Evolutionary conservation across 2,329 filamentous ascomycete species (phyloP).

Genomic region (Pseudocercospora fuligena): DNA sequence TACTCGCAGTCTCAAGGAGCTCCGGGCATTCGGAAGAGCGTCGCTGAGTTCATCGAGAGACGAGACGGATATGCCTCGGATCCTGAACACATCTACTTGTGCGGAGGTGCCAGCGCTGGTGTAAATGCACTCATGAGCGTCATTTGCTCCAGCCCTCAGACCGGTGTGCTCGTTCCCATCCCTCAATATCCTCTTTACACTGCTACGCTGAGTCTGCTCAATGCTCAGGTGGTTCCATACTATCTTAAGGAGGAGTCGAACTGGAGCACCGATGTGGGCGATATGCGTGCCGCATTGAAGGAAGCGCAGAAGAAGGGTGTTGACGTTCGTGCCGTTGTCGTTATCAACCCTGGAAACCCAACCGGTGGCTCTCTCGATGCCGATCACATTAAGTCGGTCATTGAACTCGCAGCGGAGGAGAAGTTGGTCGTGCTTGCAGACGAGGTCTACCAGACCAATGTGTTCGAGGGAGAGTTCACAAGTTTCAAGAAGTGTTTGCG

Average conservation of each 20-base stretch:
- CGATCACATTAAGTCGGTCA: constrained; percentile 79
- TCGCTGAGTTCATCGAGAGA: constrained; percentile 92
- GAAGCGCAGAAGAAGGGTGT: constrained; percentile 77
- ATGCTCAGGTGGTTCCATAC: constrained; percentile 89
- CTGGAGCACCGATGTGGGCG: constrained; percentile 87
- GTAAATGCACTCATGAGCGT: constrained; percentile 92
- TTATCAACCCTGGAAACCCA: constrained; percentile 98
- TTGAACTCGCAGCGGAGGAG: constrained; percentile 84
- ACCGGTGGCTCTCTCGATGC: constrained; percentile 85
- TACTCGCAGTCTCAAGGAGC: constrained; percentile 95
- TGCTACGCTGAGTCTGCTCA: constrained; percentile 81
- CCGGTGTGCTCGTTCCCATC: constrained; percentile 90
- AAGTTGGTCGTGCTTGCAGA: constrained; percentile 90
- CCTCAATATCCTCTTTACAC: constrained; percentile 99
- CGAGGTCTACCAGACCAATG: constrained; percentile 99
- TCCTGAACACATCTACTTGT: constrained; percentile 83
- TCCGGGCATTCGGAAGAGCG: constrained; percentile 81
- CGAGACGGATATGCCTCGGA: constrained; percentile 83
- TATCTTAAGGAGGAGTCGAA: constrained; percentile 83
- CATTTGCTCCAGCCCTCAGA: constrained; percentile 76
- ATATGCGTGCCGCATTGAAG: constrained; percentile 73
- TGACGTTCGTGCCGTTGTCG: constrained; percentile 89
- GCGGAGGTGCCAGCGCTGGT: constrained; percentile 87
- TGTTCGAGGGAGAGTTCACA: constrained; percentile 91
- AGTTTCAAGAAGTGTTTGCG: constrained; percentile 92